phyloP scores from a whole-genome alignment of 257 asterid species.

The Capsicum chinense region DNA sequence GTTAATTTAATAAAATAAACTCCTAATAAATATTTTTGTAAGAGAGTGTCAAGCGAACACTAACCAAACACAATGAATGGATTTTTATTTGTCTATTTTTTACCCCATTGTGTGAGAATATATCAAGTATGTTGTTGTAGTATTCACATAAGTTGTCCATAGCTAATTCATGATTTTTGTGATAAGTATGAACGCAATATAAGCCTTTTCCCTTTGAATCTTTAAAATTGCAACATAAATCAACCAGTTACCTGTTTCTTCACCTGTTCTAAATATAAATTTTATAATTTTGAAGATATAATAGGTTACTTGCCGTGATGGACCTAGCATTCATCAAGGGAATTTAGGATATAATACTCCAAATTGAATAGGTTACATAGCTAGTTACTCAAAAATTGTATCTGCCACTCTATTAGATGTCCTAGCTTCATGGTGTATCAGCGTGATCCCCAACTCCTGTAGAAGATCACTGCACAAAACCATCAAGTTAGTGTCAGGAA shows the following conservation, averaged over 20 bases:
- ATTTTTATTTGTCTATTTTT: not conserved
- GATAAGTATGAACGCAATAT: not conserved
- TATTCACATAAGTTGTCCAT: not conserved
- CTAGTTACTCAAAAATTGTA: too few species aligned
- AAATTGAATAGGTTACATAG: too few species aligned
- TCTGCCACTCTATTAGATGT: too few species aligned
- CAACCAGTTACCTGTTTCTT: not conserved
- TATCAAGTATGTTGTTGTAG: too few species aligned
- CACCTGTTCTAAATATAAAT: not conserved
- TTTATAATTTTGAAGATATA: not conserved
- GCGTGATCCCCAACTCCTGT: too few species aligned
- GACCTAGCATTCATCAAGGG: not conserved
- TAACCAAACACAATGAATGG: not conserved
- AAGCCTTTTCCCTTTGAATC: not conserved
- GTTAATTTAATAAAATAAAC: too few species aligned
- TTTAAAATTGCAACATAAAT: not conserved
- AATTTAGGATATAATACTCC: not conserved
- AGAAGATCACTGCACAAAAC: too few species aligned
- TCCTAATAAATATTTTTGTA: too few species aligned
- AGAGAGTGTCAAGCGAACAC: too few species aligned
- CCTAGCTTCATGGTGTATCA: too few species aligned
- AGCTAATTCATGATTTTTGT: not conserved
- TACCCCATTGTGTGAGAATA: too few species aligned
- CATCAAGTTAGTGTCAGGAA: too few species aligned
- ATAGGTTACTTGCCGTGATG: not conserved